Evolutionary conservation across 495 filamentous ascomycete species (phyloP), one percentile per base, ranked within the genome.

Genomic region (Annulohypoxylon bovei): DNA sequence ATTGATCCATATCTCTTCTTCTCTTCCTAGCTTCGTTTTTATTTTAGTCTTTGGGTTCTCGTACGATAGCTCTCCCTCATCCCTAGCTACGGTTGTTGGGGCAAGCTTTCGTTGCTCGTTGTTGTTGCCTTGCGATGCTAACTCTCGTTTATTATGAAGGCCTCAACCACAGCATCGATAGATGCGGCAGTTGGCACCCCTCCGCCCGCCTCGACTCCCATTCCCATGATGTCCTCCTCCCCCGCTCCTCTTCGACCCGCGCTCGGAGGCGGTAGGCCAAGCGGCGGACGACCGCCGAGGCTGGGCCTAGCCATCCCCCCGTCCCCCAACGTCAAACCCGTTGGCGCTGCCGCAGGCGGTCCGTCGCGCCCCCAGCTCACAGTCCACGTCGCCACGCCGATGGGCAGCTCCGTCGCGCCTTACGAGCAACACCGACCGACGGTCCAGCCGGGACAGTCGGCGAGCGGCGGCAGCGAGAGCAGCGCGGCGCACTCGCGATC

Each of bases 271-370:
- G 85, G 84, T 72, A 89, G 91, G 77, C 86, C 86, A 59, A 81
- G 85, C 71, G 88, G 87, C 60, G 80, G 85, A 23, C 85, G 91
- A 76, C 83, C 90, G 42, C 94, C 94, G 20, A 90, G 93, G 72
- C 84, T 97, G 52, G 94, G 93, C 30, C 86, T 97, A 52, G 91
- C 93, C 20, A 97, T 97, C 32, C 94, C 94, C 30, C 90, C 90
- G 1, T 95, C 93, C 23, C 90, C 93, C 47, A 93, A 86, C 81
- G 88, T 82, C 60, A 91, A 93, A 79, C 92, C 93, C 3, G 87
- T 91, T 25, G 80, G 79, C 39, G 82, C 76, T 70, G 67, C 80
- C 7, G 73, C 66, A 42, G 76, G 75, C 35, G 68, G 70, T 55
- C 75, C 68, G 58, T 67, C 62, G 68, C 79, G 68, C 42, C 77